Evolutionary conservation across 2,329 filamentous ascomycete genomes (phyloP).

Genomic region (Diaporthe caulivora): DNA sequence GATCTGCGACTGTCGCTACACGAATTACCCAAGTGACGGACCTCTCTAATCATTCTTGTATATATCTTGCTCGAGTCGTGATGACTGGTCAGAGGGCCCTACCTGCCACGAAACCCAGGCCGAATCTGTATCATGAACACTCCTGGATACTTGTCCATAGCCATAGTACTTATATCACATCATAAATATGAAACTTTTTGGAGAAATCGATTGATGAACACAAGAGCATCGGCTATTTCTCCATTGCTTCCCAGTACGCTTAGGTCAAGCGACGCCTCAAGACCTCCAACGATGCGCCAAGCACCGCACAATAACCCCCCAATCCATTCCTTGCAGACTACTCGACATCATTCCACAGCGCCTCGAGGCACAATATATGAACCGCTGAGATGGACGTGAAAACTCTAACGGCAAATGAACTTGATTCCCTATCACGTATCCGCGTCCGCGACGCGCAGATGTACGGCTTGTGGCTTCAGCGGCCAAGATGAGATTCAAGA

Average conservation of each 20-base stretch:
- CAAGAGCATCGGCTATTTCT: background rate
- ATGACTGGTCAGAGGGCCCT: background rate
- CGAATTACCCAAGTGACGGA: no score
- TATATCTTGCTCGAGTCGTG: background rate
- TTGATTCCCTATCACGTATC: background rate
- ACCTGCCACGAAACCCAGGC: background rate
- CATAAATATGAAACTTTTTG: no score
- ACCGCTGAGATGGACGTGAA: background rate
- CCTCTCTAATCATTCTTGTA: background rate
- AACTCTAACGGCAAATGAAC: background rate
- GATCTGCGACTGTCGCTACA: background rate
- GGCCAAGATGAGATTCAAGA: background rate
- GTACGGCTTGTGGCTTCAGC: background rate
- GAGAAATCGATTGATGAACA: background rate
- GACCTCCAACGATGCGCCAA: background rate
- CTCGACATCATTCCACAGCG: rapidly evolving
- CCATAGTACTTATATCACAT: background rate
- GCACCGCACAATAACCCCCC: background rate
- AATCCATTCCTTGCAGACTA: background rate
- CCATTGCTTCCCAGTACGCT: background rate
- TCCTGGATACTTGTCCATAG: background rate
- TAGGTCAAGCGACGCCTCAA: rapidly evolving
- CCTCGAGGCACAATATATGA: background rate
- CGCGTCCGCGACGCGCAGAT: no score
- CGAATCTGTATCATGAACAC: background rate